A percentile compares a stretch with the other conserved stretches of the same genome.
Evolutionary conservation across 306 rosid species (phyloP).

Genomic region (Dalbergia cultrata): DNA sequence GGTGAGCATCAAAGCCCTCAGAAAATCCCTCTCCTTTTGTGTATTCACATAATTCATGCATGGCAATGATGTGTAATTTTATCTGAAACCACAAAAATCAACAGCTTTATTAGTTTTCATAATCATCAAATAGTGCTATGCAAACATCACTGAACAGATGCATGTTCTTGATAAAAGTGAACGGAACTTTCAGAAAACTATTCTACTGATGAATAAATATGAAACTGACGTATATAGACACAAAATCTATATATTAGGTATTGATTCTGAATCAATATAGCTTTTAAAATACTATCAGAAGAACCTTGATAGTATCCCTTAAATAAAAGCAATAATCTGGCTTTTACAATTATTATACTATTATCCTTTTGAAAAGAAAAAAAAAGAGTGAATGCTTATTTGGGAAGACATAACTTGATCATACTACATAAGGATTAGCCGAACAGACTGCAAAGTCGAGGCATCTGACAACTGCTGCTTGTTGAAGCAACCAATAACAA

Average conservation of each 20-base stretch:
- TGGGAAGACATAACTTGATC: constrained; percentile 29
- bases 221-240: constrained; percentile 23
- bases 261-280: constrained; percentile 26
- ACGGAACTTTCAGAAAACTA: neutral
- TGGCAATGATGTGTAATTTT: constrained; percentile 90
- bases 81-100: constrained; percentile 70
- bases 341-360: neutral
- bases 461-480: constrained; percentile 32
- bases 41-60: constrained; percentile 97
- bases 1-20: constrained; percentile 99
- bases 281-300: neutral
- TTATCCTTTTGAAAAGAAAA: neutral
- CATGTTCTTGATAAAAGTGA: constrained; percentile 19
- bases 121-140: constrained; percentile 41
- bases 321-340: constrained; percentile 20
- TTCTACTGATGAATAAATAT: neutral
- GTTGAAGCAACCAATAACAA: constrained; percentile 25
- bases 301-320: constrained; percentile 23
- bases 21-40: constrained; percentile 97
- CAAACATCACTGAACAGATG: constrained; percentile 39
- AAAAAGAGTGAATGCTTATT: constrained; percentile 10
- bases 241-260: constrained; percentile 10
- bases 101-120: constrained; percentile 49
- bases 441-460: constrained; percentile 31
- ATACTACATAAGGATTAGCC: constrained; percentile 24